A percentile compares a stretch with the other conserved stretches of the same genome.
phyloP scores from a whole-genome alignment of 2,329 filamentous ascomycete genomes.

The Penicillium sp. region DNA sequence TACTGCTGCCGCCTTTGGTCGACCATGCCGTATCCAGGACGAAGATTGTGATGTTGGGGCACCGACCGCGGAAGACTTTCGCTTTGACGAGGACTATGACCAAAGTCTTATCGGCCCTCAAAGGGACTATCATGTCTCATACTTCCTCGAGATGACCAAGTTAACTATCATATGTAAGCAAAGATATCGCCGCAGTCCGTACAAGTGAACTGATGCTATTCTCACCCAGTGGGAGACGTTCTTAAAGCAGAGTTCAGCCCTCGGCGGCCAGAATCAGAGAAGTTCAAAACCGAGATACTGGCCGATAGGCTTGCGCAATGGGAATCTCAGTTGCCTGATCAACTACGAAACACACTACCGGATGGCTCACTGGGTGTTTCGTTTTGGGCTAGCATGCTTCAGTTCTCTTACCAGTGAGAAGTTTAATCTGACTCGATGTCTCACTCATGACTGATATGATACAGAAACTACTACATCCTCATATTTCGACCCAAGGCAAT shows the following conservation, averaged over 20 bases:
- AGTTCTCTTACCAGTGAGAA: constrained; percentile 10
- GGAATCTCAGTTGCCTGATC: neutral
- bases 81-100: constrained; percentile 16
- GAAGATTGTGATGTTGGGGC: constrained; percentile 29
- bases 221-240: constrained; percentile 6
- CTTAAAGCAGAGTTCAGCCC: constrained; percentile 10
- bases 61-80: constrained; percentile 23
- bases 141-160: constrained; percentile 14
- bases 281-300: constrained; percentile 3
- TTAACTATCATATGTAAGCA: constrained; percentile 9
- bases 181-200: neutral
- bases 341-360: neutral
- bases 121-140: constrained; percentile 7
- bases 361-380: constrained; percentile 4
- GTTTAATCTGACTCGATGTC: neutral
- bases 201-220: neutral
- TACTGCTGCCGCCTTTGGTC: constrained; percentile 26
- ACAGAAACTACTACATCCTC: constrained; percentile 10
- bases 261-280: neutral
- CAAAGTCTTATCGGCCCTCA: constrained; percentile 7
- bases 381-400: constrained; percentile 12
- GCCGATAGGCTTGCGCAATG: constrained; percentile 5
- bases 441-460: neutral
- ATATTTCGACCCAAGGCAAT: constrained; percentile 11
- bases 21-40: constrained; percentile 27